Conservation (phyloP, 2,329 filamentous ascomycete genomes). For the Colletotrichum sp. region DNA sequence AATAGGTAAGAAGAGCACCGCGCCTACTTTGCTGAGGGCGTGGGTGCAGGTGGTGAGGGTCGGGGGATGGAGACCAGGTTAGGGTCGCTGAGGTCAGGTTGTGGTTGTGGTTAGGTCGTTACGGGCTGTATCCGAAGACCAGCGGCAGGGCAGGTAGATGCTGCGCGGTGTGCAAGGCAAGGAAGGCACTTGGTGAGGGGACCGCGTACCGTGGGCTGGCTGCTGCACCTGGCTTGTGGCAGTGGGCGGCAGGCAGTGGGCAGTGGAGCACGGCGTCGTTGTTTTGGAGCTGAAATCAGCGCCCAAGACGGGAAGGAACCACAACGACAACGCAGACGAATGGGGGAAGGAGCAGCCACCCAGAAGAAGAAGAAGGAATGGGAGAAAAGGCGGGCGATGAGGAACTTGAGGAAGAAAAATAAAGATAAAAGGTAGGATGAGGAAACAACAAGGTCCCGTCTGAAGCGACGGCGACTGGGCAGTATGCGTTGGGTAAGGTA, state of each 20-base stretch:
- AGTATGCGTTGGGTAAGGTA: neutral
- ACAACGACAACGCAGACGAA: neutral
- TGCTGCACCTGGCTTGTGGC: neutral
- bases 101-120: neutral
- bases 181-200: neutral
- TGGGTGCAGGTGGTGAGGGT: slow-evolving; percentile 4
- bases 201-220: neutral
- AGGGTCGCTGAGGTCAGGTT: slow-evolving; percentile 19
- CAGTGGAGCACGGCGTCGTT: slow-evolving; percentile 15
- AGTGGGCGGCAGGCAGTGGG: slow-evolving; percentile 3
- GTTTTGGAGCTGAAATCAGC: slow-evolving; percentile 14
- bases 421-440: neutral
- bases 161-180: neutral
- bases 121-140: neutral
- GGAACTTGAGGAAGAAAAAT: neutral
- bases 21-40: neutral
- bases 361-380: neutral
- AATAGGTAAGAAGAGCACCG: neutral
- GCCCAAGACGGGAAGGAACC: neutral
- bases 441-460: neutral
- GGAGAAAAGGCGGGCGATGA: neutral
- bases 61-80: slow-evolving; percentile 10
- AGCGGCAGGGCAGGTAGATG: neutral
- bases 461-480: neutral
- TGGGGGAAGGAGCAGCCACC: neutral